Conservation (phyloP, 1,284 basidiomycete genomes). For the Tilletia caries region DNA sequence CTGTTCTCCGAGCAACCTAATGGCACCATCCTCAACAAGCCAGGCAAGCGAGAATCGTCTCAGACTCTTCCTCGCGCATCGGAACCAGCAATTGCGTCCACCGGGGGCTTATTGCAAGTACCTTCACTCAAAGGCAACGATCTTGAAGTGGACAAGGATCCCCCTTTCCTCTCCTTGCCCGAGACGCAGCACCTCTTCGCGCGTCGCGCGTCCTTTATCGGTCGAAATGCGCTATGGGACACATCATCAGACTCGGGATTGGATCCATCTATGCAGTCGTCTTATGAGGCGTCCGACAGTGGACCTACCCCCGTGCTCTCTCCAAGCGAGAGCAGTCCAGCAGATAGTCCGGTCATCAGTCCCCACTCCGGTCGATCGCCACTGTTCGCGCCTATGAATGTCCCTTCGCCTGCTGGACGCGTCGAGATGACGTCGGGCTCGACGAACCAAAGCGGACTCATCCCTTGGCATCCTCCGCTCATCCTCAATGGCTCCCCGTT, state of each 20-base stretch:
- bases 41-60: slow-evolving; percentile 14
- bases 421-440: background rate
- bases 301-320: background rate
- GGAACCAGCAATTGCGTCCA: background rate
- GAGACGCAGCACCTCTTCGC: slow-evolving; percentile 6
- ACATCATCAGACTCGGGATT: background rate
- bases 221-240: background rate
- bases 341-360: background rate
- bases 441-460: background rate
- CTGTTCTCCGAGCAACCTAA: slow-evolving; percentile 24
- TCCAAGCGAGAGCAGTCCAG: background rate
- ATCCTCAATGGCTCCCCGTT: slow-evolving; percentile 83
- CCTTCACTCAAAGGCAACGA: background rate
- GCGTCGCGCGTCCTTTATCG: background rate
- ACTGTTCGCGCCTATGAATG: background rate
- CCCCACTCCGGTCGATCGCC: background rate
- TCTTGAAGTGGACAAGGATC: background rate
- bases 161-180: slow-evolving; percentile 8
- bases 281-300: too few relatives aligned
- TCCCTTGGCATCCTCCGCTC: slow-evolving; percentile 56
- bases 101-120: background rate
- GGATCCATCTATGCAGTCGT: background rate
- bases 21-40: slow-evolving; percentile 16
- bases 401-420: background rate
- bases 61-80: background rate